These are phyloP conservation scores for Solanum hybrid DNA, from an alignment of 305 asterid species.

Conservation along the genomic window DNA sequence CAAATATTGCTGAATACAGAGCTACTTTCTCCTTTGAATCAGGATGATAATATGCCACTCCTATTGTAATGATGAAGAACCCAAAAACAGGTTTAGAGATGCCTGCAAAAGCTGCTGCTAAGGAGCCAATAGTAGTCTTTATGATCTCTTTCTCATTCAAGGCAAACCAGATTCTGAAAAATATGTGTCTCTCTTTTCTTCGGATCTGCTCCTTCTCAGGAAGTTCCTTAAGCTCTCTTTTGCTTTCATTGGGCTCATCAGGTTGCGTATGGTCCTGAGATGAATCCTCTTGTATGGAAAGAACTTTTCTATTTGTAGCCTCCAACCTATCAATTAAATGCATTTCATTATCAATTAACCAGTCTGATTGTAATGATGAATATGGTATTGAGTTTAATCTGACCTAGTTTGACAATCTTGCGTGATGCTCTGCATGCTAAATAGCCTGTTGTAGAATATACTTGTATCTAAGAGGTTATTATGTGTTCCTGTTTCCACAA, in stretches of 20 bases:
- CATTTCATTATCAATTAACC: not conserved
- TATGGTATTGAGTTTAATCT: not conserved
- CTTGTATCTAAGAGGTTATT: constrained; percentile 32
- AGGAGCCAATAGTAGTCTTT: constrained; percentile 47
- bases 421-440: constrained; percentile 58
- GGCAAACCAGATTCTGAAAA: constrained; percentile 73
- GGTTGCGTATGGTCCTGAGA: constrained; percentile 26
- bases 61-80: constrained; percentile 75
- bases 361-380: not conserved
- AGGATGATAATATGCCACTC: constrained; percentile 55
- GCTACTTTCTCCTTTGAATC: constrained; percentile 45
- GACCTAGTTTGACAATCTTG: constrained; percentile 46
- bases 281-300: constrained; percentile 18
- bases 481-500: constrained; percentile 56
- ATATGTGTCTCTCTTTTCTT: constrained; percentile 26
- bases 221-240: constrained; percentile 18
- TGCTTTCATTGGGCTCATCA: constrained; percentile 23
- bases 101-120: constrained; percentile 75
- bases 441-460: constrained; percentile 46
- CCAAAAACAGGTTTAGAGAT: constrained; percentile 77
- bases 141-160: constrained; percentile 38
- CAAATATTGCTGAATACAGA: constrained; percentile 45
- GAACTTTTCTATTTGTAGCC: not conserved
- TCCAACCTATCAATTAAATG: not conserved
- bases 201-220: constrained; percentile 27